A percentile compares a stretch with the other conserved stretches of the same genome.
phyloP scores from a whole-genome alignment of 129 eudicot species.

The Artemisia argyi region DNA sequence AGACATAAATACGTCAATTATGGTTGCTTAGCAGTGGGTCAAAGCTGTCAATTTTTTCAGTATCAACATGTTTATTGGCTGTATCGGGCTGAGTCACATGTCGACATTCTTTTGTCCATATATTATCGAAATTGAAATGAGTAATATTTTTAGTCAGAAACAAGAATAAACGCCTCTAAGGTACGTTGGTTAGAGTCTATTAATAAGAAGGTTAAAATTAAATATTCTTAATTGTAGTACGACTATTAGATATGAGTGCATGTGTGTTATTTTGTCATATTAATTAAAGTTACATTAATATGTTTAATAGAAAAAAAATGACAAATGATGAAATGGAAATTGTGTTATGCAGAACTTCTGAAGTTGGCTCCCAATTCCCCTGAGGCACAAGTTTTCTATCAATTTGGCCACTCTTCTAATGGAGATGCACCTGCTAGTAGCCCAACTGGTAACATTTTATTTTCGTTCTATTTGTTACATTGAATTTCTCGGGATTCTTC shows the following conservation, averaged over 20 bases:
- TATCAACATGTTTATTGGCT: no score
- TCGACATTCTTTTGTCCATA: no score
- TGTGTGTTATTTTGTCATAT: no score
- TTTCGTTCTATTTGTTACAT: not conserved
- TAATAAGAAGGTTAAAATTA: no score
- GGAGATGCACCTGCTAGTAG: slow-evolving; percentile 31
- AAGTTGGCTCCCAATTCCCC: slow-evolving; percentile 70
- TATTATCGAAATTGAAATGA: no score
- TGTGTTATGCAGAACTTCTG: slow-evolving; percentile 54
- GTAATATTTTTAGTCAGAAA: no score
- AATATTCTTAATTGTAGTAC: no score
- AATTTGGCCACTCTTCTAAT: slow-evolving; percentile 37
- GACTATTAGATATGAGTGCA: no score
- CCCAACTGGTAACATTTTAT: slow-evolving; percentile 38
- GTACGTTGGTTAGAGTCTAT: no score
- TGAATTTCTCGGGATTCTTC: not conserved
- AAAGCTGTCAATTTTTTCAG: not conserved
- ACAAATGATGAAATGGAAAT: not conserved
- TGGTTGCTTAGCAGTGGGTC: not conserved
- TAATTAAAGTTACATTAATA: no score
- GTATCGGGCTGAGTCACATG: no score
- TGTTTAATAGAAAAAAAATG: not conserved
- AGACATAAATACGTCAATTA: not conserved
- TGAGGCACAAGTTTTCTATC: slow-evolving; percentile 69
- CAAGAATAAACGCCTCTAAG: no score